A percentile compares a stretch with the other conserved stretches of the same genome.
phyloP scores from a whole-genome alignment of 2,329 filamentous ascomycete genomes.

The Colletotrichum falcatum region DNA sequence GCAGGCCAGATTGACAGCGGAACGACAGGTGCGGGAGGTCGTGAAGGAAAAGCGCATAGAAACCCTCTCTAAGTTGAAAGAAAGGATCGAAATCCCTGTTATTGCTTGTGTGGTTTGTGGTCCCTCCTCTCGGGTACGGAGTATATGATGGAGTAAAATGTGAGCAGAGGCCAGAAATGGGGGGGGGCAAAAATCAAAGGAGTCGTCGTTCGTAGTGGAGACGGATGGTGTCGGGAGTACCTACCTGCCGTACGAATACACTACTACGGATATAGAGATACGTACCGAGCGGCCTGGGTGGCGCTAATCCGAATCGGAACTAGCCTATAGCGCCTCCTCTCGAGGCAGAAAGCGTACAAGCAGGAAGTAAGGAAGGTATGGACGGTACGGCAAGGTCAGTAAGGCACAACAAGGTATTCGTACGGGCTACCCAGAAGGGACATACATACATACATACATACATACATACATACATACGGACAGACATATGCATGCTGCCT shows the following conservation, averaged over 20 bases:
- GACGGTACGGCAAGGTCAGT: slow-evolving; percentile 9
- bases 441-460: not conserved
- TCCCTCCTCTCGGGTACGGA: slow-evolving; percentile 42
- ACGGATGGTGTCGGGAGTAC: slow-evolving; percentile 2
- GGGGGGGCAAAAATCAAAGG: slow-evolving; percentile 1
- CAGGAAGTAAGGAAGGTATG: not conserved
- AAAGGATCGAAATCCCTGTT: slow-evolving; percentile 40
- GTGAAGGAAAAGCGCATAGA: slow-evolving; percentile 3
- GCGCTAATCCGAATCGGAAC: not conserved
- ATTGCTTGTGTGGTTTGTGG: slow-evolving; percentile 27
- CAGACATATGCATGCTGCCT: not conserved
- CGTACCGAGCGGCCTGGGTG: not conserved
- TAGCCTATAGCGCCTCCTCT: not conserved
- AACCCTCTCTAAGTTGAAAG: slow-evolving; percentile 24
- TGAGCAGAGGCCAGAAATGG: slow-evolving; percentile 15
- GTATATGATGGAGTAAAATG: slow-evolving; percentile 40
- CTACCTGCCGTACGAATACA: too few species aligned
- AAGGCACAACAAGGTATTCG: not conserved
- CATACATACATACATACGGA: not conserved
- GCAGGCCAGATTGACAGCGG: not conserved
- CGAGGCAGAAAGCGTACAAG: not conserved
- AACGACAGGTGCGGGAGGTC: slow-evolving; percentile 1
- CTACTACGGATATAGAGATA: too few species aligned
- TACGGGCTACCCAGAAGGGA: not conserved
- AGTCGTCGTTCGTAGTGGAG: slow-evolving; percentile 21